Evolutionary conservation across 2,329 filamentous ascomycete species (phyloP).

Genomic region (Pestalotiopsis sp.): DNA sequence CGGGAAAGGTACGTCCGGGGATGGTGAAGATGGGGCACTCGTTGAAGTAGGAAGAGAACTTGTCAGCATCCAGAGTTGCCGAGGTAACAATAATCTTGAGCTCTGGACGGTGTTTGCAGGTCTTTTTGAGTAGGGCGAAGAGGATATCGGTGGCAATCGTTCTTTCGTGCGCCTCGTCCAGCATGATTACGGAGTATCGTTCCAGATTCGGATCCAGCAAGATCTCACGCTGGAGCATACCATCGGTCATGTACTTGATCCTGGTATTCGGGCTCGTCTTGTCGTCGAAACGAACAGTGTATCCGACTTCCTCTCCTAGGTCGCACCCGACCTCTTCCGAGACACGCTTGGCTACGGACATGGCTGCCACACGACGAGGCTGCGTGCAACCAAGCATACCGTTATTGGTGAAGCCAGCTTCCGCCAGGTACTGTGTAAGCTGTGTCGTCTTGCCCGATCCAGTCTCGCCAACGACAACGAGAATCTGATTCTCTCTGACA

Average conservation of each 20-base stretch:
- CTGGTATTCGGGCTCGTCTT: slow-evolving; percentile 83
- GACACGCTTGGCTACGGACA: slow-evolving; percentile 97
- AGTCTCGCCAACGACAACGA: slow-evolving; percentile 97
- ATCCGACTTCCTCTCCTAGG: slow-evolving; percentile 90
- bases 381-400: slow-evolving; percentile 97
- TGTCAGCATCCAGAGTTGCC: slow-evolving; percentile 94
- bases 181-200: slow-evolving; percentile 94
- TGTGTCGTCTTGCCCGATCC: slow-evolving; percentile 98
- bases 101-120: slow-evolving; percentile 80
- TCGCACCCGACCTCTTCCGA: slow-evolving; percentile 92
- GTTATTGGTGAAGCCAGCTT: slow-evolving; percentile 84
- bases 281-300: slow-evolving; percentile 97
- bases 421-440: slow-evolving; percentile 90
- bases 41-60: slow-evolving; percentile 96
- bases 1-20: slow-evolving; percentile 90
- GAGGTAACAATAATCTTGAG: slow-evolving; percentile 96
- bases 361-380: slow-evolving; percentile 93
- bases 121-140: slow-evolving; percentile 93
- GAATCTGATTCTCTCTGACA: slow-evolving; percentile 81
- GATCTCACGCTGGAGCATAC: slow-evolving; percentile 96
- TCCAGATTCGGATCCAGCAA: slow-evolving; percentile 87
- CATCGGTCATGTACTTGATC: slow-evolving; percentile 99
- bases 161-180: slow-evolving; percentile 96
- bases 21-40: slow-evolving; percentile 96
- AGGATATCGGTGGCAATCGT: slow-evolving; percentile 96